Base-by-base conservation (phyloP, 2,329 filamentous ascomycete species). In the Diplocarpon mali region DNA sequence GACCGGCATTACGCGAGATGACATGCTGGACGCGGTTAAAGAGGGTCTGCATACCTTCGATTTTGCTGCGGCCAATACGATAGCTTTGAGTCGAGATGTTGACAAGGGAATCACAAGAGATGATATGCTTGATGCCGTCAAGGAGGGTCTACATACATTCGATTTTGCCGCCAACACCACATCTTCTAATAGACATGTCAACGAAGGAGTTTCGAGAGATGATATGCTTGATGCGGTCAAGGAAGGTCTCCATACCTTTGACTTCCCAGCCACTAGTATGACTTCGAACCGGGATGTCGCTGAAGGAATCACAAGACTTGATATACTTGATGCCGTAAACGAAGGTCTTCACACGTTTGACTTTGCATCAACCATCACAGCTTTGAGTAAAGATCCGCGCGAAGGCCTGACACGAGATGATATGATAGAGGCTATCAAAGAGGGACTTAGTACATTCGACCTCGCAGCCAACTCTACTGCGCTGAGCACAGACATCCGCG, bases 181-280 rank as follows among this genome's bases (percentile, higher is more conserved):
- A 1, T 69, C 73, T 0, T 71, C 38, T 5, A 35, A 2, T 14
- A 39, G 72, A 4, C 69, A 70, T n/a, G 43, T 43, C 3, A 48
- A 62, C n/a, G 72, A 78, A 1, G 71, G 68, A 3, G 70, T 89
- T 40, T 84, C 86, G 0, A 75, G 81, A 41, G 85, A 93, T 37
- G 88, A 94, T 54, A 78, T 95, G n/a, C 72, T 93, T 5, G 76
- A 80, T 35, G 84, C 84, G 2, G 84, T 95, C 14, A 78, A 83
- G 17, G 85, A 93, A 62, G 90, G 84, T 48, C 69, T 95, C 3
- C 85, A 92, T 52, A 84, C 85, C 50, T 83, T 90, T 51, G 84
- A 88, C 57, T 83, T 83, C 51, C 78, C 80, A 1, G 67, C 77
- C 41, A 38, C 37, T 14, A 71, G 74, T 2, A 78, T 83, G 2